Evolutionary conservation across 345 rosid genomes (phyloP), one percentile per base, ranked within the genome.

Genomic region (Lagerstroemia speciosa): DNA sequence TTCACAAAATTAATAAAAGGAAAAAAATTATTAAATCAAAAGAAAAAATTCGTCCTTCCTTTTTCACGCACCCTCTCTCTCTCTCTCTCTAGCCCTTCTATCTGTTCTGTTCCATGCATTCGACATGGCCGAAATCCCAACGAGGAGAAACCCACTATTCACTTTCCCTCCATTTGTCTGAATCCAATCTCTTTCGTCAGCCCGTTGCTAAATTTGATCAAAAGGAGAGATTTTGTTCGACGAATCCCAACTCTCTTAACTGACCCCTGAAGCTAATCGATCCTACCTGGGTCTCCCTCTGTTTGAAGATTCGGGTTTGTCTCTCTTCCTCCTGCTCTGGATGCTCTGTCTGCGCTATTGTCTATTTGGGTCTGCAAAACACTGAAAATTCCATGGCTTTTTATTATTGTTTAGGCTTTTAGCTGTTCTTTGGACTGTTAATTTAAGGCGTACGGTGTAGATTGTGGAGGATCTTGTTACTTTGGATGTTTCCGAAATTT

Each of bases 31-130:
- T 48, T 17, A 3, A 6, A 20, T 48, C 53, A 48, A 48, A 53
- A n/a, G 60, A 53, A 19, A 29, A 61, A 60, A 61, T 69, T 69
- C 55, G 66, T 69, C 45, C 16, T 66, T 69, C 60, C 60, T 43
- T 31, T 53, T 29, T 61, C 66, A 69, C 72, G 66, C 48, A 41
- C 30, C 61, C 48, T 36, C 67, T 38, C 30, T n/a, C 8, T 64
- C 15, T 57, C 31, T 58, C 33, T 52, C 63, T 50, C 46, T 52
- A 3, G 19, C 0, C n/a, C n/a, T n/a, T n/a, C n/a, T n/a, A 16
- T 33, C 24, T 16, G 17, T 33, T 66, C 26, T 43, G 12, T 45
- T 16, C 37, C 19, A 0, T 38, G 43, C 63, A 33, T 69, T n/a
- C 66, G 38, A 41, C 38, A 62, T 31, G 9, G 66, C 72, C 60